Conservation (phyloP, 2,329 filamentous ascomycete genomes). For the Rhynchosporium graminicola region DNA sequence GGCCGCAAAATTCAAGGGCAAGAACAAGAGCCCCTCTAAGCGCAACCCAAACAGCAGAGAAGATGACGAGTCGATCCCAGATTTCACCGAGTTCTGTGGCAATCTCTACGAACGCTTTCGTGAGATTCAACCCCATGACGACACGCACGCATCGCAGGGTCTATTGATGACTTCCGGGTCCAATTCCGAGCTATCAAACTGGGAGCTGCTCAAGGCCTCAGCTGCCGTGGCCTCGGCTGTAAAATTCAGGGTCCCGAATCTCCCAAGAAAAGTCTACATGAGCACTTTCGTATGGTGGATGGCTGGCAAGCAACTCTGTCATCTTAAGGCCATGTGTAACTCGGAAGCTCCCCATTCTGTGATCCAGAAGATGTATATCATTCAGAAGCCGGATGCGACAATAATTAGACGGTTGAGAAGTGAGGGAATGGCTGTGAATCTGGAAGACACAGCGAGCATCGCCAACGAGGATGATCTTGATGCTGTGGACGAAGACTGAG, state of each 20-base stretch:
- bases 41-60: conserved; percentile 12
- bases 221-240: conserved; percentile 33
- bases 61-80: conserved; percentile 1
- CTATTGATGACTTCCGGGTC: conserved; percentile 23
- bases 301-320: conserved; percentile 14
- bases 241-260: neutral
- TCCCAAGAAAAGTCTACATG: neutral
- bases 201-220: conserved; percentile 50
- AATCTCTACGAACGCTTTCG: conserved; percentile 29
- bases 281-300: conserved; percentile 20
- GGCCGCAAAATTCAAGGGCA: conserved; percentile 13
- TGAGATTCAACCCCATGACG: conserved; percentile 31
- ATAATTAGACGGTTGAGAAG: conserved; percentile 13
- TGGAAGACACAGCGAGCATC: conserved; percentile 15
- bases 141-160: conserved; percentile 26
- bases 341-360: conserved; percentile 3
- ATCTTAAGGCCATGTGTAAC: conserved; percentile 12
- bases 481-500: conserved; percentile 13
- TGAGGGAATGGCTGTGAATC: conserved; percentile 6
- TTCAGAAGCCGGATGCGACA: conserved; percentile 9
- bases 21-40: neutral
- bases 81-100: conserved; percentile 9
- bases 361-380: conserved; percentile 9
- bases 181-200: conserved; percentile 37
- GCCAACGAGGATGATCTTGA: conserved; percentile 16